Percentiles rank a stretch among this genome's conserved stretches.
phyloP scores from a whole-genome alignment of 345 rosid species.

The Boechera divaricarpa region DNA sequence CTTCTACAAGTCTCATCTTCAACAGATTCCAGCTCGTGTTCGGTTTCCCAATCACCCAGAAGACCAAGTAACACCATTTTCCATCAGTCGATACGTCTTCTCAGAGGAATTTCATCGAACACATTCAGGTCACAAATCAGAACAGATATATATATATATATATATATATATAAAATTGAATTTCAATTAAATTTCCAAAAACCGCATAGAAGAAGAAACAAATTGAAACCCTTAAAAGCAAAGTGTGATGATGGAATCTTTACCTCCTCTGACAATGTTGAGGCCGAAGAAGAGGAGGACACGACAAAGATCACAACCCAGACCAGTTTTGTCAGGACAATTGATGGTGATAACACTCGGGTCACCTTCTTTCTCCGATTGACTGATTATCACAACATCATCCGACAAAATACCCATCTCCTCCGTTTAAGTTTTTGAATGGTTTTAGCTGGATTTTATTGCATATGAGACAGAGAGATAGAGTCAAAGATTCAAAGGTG shows the following conservation, averaged over 20 bases:
- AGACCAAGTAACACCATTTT: constrained; percentile 92
- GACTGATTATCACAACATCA: constrained; percentile 80
- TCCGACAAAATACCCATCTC: constrained; percentile 80
- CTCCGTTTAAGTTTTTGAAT: constrained; percentile 13
- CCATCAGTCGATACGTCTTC: constrained; percentile 96
- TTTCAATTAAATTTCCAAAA: no score
- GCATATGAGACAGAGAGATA: constrained; percentile 26
- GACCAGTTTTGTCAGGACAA: constrained; percentile 97
- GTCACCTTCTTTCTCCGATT: constrained; percentile 78
- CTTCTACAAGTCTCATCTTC: constrained; percentile 81
- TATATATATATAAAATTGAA: no score
- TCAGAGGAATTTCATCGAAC: constrained; percentile 38
- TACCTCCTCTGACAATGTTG: constrained; percentile 90
- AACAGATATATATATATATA: not conserved
- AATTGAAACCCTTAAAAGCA: not conserved
- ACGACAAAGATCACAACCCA: constrained; percentile 93
- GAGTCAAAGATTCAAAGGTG: constrained; percentile 25
- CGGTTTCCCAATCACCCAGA: constrained; percentile 83
- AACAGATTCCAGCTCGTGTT: constrained; percentile 78
- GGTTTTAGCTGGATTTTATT: constrained; percentile 4
- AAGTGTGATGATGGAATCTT: not conserved
- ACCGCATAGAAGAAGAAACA: not conserved
- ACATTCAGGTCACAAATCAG: constrained; percentile 27
- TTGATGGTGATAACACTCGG: constrained; percentile 76
- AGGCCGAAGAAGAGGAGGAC: constrained; percentile 92